phyloP scores from a whole-genome alignment of 2,329 filamentous ascomycete species.

The Ophiocordyceps sinensis region DNA sequence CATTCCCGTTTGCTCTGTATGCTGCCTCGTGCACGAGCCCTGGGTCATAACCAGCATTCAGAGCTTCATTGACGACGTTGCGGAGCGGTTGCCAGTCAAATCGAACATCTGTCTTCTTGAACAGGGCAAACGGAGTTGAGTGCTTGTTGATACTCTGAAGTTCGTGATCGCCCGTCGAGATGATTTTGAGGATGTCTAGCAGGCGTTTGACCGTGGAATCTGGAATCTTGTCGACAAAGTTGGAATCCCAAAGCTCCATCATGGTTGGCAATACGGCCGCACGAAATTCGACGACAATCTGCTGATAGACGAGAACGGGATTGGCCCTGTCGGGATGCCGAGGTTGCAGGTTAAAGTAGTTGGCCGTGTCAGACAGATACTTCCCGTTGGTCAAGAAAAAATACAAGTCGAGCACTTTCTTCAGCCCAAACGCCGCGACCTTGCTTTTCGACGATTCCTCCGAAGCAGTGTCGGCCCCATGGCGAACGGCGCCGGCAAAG shows the following conservation, averaged over 20 bases:
- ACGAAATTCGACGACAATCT: slow-evolving; percentile 78
- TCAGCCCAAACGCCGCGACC: slow-evolving; percentile 46
- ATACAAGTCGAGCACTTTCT: slow-evolving; percentile 76
- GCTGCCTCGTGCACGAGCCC: slow-evolving; percentile 64
- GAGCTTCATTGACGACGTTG: slow-evolving; percentile 16
- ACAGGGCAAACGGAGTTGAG: slow-evolving; percentile 19
- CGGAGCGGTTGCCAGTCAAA: slow-evolving; percentile 31
- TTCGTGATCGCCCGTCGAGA: slow-evolving; percentile 68
- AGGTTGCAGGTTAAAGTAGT: slow-evolving; percentile 29
- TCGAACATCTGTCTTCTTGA: slow-evolving; percentile 26
- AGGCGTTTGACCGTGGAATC: slow-evolving; percentile 63
- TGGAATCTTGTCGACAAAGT: slow-evolving; percentile 67
- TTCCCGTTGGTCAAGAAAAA: slow-evolving; percentile 62
- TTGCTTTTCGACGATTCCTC: slow-evolving; percentile 32
- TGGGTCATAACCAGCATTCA: slow-evolving; percentile 25
- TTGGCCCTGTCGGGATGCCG: slow-evolving; percentile 27
- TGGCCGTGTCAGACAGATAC: slow-evolving; percentile 61
- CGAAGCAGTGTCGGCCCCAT: slow-evolving; percentile 22
- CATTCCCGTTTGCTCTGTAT: slow-evolving; percentile 63
- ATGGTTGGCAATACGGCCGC: slow-evolving; percentile 65
- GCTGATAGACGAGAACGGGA: slow-evolving; percentile 35
- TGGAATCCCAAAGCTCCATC: slow-evolving; percentile 70
- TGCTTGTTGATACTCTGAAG: slow-evolving; percentile 44
- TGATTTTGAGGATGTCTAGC: slow-evolving; percentile 68
- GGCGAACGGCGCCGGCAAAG: slow-evolving; percentile 32